Evolutionary conservation across 176 grass and related monocot species (phyloP).

Genomic region (Zoysia pacifica): DNA sequence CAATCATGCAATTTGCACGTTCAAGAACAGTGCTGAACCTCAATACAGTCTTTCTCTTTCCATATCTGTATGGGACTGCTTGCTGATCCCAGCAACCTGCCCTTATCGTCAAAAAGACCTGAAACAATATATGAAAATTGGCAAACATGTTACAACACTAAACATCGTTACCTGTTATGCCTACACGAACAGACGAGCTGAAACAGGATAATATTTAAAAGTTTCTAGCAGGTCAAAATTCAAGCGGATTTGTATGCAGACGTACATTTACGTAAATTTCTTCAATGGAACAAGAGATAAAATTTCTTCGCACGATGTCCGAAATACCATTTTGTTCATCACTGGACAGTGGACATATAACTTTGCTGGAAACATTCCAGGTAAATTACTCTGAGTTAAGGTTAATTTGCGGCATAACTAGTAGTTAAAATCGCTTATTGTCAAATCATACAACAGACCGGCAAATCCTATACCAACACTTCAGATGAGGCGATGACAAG

Average conservation of each 20-base stretch:
- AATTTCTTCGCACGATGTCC: background rate
- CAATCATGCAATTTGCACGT: conserved; percentile 13
- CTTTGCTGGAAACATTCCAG: background rate
- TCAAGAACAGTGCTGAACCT: conserved; percentile 52
- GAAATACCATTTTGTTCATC: conserved; percentile 28
- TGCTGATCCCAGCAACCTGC: conserved; percentile 67
- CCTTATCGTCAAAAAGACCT: conserved; percentile 82
- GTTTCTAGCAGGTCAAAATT: background rate
- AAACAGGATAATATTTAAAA: background rate
- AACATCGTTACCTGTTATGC: background rate
- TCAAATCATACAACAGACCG: conserved; percentile 1
- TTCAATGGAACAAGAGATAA: background rate
- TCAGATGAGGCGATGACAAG: background rate
- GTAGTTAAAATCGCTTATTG: background rate
- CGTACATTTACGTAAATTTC: background rate
- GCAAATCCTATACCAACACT: background rate
- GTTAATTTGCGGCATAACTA: background rate
- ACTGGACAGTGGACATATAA: background rate
- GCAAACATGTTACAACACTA: background rate
- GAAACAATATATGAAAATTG: background rate
- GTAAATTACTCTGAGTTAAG: background rate
- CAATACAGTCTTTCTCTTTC: conserved; percentile 91
- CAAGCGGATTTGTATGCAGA: background rate
- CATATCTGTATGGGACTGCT: conserved; percentile 99
- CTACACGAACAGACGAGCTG: background rate